Evolutionary conservation across 169 alveolate genomes (phyloP).

Genomic region (Eimeria sp.): DNA sequence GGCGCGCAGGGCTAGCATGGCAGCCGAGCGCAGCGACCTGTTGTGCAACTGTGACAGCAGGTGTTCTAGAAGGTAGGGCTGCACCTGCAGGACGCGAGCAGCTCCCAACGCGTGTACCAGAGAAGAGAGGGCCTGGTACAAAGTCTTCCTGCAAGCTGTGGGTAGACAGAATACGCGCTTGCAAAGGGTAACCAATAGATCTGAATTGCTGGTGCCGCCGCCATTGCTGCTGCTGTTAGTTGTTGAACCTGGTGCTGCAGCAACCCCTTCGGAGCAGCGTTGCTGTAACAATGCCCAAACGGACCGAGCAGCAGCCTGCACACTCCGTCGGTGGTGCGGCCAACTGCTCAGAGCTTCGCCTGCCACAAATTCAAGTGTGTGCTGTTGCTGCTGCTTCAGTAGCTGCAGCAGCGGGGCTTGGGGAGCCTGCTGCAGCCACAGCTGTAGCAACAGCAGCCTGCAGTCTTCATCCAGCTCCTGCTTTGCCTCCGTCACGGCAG

Average conservation of each 20-base stretch:
- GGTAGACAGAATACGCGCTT: constrained; percentile 29
- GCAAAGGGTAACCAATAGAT: background rate
- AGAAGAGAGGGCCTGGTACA: constrained; percentile 30
- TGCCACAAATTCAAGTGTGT: constrained; percentile 16
- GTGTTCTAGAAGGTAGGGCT: constrained; percentile 44
- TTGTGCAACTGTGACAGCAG: constrained; percentile 26
- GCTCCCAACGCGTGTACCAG: constrained; percentile 31
- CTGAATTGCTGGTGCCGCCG: background rate
- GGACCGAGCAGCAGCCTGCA: constrained; percentile 40
- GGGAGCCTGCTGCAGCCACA: background rate
- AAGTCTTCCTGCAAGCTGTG: constrained; percentile 1
- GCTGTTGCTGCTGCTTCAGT: constrained; percentile 2
- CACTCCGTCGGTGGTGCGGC: constrained; percentile 50
- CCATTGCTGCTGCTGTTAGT: constrained; percentile 53
- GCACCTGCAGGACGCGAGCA: constrained; percentile 50
- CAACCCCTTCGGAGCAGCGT: constrained; percentile 53
- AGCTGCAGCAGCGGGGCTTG: constrained; percentile 10
- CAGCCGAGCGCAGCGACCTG: constrained; percentile 50
- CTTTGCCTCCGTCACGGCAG: background rate
- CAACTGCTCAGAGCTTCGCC: constrained; percentile 50
- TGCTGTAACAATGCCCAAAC: constrained; percentile 67
- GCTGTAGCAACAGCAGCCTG: constrained; percentile 9
- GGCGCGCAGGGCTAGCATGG: constrained; percentile 58
- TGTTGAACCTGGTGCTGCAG: constrained; percentile 21
- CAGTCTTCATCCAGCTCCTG: background rate